phyloP scores from a whole-genome alignment of 2,329 filamentous ascomycete species.

The Pyrenophora graminea region DNA sequence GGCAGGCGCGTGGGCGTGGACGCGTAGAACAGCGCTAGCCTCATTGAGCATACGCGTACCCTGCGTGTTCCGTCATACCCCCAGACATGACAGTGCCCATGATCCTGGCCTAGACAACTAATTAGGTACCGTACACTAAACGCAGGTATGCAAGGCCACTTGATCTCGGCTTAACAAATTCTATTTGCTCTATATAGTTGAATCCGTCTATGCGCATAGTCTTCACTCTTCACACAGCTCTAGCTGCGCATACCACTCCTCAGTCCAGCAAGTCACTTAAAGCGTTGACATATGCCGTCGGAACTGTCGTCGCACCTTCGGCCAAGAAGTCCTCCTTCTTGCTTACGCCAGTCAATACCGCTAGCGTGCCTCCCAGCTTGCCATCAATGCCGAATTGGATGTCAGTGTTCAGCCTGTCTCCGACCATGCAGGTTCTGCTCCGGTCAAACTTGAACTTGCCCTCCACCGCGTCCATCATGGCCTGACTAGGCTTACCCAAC shows the following conservation, averaged over 20 bases:
- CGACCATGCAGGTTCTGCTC: constrained; percentile 88
- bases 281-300: constrained; percentile 81
- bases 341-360: constrained; percentile 86
- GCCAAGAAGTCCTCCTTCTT: constrained; percentile 83
- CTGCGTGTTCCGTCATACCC: neutral
- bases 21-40: constrained; percentile 22
- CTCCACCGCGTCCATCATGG: constrained; percentile 99
- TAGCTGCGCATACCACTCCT: neutral
- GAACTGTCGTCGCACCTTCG: constrained; percentile 69
- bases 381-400: constrained; percentile 95
- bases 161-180: neutral
- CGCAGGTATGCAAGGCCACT: too few species aligned
- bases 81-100: neutral
- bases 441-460: constrained; percentile 91
- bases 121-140: too few species aligned
- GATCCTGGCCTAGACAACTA: too few species aligned
- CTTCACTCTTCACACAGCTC: too few species aligned
- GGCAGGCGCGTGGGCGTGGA: constrained; percentile 26
- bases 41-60: constrained; percentile 6
- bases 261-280: constrained; percentile 71
- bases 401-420: constrained; percentile 91
- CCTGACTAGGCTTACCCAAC: constrained; percentile 92
- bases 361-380: constrained; percentile 85
- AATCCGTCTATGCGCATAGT: neutral
- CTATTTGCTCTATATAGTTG: constrained; percentile 5